Evolutionary conservation across 1,139 yeast species (phyloP), one percentile per base, ranked within the genome.

Genomic region (Saccharomycopsis hybrid): DNA sequence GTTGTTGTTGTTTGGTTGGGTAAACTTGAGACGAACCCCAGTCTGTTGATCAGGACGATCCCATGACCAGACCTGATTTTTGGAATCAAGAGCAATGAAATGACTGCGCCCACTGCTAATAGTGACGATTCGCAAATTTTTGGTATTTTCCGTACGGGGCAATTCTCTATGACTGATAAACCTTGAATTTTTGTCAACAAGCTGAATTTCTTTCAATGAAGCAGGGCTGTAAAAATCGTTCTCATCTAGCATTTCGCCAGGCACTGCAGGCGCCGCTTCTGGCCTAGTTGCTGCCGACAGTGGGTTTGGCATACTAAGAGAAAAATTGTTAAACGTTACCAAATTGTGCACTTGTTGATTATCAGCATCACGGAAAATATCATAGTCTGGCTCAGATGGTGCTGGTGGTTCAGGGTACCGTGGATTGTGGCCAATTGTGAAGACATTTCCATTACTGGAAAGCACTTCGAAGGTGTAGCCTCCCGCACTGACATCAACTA

Each of bases 391-490:
- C 39, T 24, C 28, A 41, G 29, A 11, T 41, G 33, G 8, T 27
- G 7, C 24, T 3, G 39, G 39, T 4, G 13, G 32, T 32, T 5
- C 7, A 8, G 38, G 31, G 13, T 5, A 24, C 30, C 30, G 4
- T n/a, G n/a, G 2, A 38, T 13, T 8, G 18, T 11, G 33, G 0
- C 86, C 86, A 0, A 84, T 77, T 44, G 69, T 72, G 60, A 69
- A 80, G 11, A 82, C 59, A 5, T 72, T 68, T 0, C 88, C 88
- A 2, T 69, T 63, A 42, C 71, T 69, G 0, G 83, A 74, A 25
- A 84, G 64, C 1, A 85, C 65, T 44, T 80, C 78, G 58, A 82
- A 80, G n/a, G 83, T 74, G 59, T 72, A 83, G 1, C 94, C 94
- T 38, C 84, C 84, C 4, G 84, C 81, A 18, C 77, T 70, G 1